Percentiles rank a stretch among this genome's conserved stretches.
These are phyloP conservation scores for Pseudogymnoascus sp. DNA, from an alignment of 2,329 filamentous ascomycete species.

Conservation along the genomic window DNA sequence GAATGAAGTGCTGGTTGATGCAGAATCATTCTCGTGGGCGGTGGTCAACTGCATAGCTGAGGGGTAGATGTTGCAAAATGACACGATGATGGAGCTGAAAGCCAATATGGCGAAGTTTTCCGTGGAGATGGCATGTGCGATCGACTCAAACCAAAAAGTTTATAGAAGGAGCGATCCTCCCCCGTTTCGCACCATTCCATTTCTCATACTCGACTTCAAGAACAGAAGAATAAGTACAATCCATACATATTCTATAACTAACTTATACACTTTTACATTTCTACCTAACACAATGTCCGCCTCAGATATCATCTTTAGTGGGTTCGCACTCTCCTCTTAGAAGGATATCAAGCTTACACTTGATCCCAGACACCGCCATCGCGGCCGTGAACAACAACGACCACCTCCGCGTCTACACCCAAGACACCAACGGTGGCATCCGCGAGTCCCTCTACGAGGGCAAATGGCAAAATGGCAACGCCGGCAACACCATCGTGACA, in stretches of 20 bases:
- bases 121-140: not conserved
- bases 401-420: conserved; percentile 15
- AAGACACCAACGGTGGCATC: conserved; percentile 13
- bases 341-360: not conserved
- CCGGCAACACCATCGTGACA: conserved; percentile 9
- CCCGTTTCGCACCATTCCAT: not conserved
- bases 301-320: not conserved
- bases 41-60: not conserved
- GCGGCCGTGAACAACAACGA: conserved; percentile 14
- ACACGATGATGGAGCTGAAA: not conserved
- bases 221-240: not conserved
- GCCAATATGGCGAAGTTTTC: not conserved
- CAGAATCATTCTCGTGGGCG: not conserved
- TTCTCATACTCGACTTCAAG: not conserved
- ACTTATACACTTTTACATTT: not conserved
- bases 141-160: not conserved
- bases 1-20: not conserved
- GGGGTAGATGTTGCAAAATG: not conserved
- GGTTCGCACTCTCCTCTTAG: not conserved
- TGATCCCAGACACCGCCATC: conserved; percentile 6
- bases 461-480: conserved; percentile 12
- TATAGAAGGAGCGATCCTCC: not conserved
- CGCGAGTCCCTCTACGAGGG: conserved; percentile 13
- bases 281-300: not conserved
- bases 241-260: not conserved